A percentile compares a stretch with the other conserved stretches of the same genome.
These are phyloP conservation scores for Candida pseudoglaebosa DNA, from an alignment of 805 yeast genomes.

Conservation along the genomic window DNA sequence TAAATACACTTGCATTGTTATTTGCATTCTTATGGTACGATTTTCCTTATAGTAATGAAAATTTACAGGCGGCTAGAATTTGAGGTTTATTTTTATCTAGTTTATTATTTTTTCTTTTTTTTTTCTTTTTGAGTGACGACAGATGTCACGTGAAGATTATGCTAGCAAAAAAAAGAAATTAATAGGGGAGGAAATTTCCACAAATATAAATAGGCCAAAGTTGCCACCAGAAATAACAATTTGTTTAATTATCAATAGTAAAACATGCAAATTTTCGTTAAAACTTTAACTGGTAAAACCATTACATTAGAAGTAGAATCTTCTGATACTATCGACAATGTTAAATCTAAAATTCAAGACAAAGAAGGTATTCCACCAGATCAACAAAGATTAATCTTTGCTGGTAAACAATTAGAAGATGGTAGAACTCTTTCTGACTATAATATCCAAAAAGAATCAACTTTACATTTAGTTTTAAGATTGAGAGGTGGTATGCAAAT, in stretches of 20 bases:
- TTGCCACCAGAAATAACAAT: conserved; percentile 6
- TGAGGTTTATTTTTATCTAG: no score
- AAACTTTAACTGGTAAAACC: conserved; percentile 60
- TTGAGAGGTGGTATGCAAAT: conserved; percentile 85
- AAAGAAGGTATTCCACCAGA: conserved; percentile 98
- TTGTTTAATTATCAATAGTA: conserved; percentile 42
- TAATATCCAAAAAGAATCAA: conserved; percentile 98
- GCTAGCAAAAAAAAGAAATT: conserved; percentile 1
- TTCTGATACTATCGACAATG: conserved; percentile 95
- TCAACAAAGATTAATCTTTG: conserved; percentile 95
- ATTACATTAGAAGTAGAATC: conserved; percentile 95
- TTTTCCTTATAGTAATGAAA: no score
- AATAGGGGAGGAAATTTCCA: conserved; percentile 4
- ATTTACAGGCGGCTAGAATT: no score
- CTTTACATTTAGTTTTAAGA: conserved; percentile 92
- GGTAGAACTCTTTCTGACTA: conserved; percentile 96
- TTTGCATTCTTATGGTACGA: no score
- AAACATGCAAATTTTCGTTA: conserved; percentile 65
- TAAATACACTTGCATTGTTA: no score
- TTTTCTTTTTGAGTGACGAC: not conserved
- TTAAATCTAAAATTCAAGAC: conserved; percentile 94
- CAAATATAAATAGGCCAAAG: conserved; percentile 5
- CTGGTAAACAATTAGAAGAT: conserved; percentile 96
- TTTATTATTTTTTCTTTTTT: no score
- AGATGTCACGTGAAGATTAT: conserved; percentile 3